A percentile compares a stretch with the other conserved stretches of the same genome.
Evolutionary conservation across 768 basidiomycete species (phyloP).

Genomic region (Rhizopogon roseolus): DNA sequence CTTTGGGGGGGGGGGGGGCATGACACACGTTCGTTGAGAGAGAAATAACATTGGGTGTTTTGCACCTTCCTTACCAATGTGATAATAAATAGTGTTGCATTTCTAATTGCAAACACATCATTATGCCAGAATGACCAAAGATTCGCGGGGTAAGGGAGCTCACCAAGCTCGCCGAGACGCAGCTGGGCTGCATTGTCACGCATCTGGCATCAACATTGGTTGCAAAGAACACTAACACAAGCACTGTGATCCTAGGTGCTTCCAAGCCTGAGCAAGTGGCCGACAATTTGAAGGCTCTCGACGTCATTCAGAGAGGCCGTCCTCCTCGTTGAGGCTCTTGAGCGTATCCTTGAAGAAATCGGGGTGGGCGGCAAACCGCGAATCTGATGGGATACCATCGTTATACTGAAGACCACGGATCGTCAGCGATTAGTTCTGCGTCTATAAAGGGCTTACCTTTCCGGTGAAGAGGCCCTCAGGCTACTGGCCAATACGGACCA

Average conservation of each 20-base stretch:
- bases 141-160: too few relatives aligned
- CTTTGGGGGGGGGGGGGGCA: too few relatives aligned
- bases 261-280: slow-evolving; percentile 43
- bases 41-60: too few relatives aligned
- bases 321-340: slow-evolving; percentile 35
- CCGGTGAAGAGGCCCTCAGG: slow-evolving; percentile 56
- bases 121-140: too few relatives aligned
- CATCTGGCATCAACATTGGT: slow-evolving; percentile 56
- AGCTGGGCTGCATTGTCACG: slow-evolving; percentile 45
- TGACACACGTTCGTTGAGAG: too few relatives aligned
- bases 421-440: not conserved
- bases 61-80: too few relatives aligned
- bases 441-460: slow-evolving; percentile 27
- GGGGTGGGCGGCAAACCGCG: slow-evolving; percentile 44
- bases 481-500: slow-evolving; percentile 52
- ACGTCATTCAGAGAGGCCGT: slow-evolving; percentile 43
- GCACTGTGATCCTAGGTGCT: slow-evolving; percentile 44
- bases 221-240: slow-evolving; percentile 43
- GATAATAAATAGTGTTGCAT: too few relatives aligned
- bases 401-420: slow-evolving; percentile 31
- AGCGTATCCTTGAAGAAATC: slow-evolving; percentile 42
- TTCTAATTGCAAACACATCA: too few relatives aligned
- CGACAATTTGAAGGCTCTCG: slow-evolving; percentile 48
- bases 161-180: slow-evolving; percentile 37
- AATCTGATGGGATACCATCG: slow-evolving; percentile 46